Base-by-base conservation (phyloP, 2,329 filamentous ascomycete species). In the Ophioceras dolichostomum region DNA sequence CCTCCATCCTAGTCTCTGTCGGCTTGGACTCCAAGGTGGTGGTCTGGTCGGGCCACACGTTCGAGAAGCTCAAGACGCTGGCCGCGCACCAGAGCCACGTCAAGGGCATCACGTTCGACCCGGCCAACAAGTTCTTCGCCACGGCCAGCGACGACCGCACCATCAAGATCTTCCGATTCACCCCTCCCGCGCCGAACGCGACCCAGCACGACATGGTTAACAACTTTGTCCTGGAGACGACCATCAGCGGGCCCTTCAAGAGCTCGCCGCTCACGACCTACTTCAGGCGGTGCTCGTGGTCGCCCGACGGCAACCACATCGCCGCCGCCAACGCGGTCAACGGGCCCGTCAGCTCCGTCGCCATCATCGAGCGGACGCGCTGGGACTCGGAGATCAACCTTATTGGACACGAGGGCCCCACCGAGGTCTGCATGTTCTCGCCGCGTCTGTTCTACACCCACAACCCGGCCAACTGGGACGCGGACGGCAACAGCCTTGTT, bases 351-450 rank as follows among this genome's bases (percentile, higher is more conserved):
- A 95, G 86, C 61, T 94, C 89, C 1, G 89, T 96, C 22, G 89
- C 91, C 4, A 96, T 98, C 41, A 86, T 98, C 39, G 87, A 91
- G 53, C 81, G 91, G 47, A 82, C 84, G 14, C 75, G 76, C 27
- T 98, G 93, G 91, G 87, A 94, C 51, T 87, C 86, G 45, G 87
- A 98, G 52, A 96, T 96, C 61, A 95, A 94, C 55, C 60, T 98
- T 42, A 95, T 98, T 42, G 91, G 91, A 8, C 91, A 98, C 54
- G 91, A 98, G 66, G 89, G 85, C 0, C 91, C 91, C 0, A 91
- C 93, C 0, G 91, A 98, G 61, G 91, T 98, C 3, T 95, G 89
- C 65, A 85, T 91, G 46, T 98, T 98, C 56, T 95, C 91, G 2
- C 93, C 93, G 1, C 72, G 91, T 43, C 64, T 98, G 17, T 98